phyloP scores from a whole-genome alignment of 2,329 filamentous ascomycete genomes.

The Hirsutella rhossiliensis region DNA sequence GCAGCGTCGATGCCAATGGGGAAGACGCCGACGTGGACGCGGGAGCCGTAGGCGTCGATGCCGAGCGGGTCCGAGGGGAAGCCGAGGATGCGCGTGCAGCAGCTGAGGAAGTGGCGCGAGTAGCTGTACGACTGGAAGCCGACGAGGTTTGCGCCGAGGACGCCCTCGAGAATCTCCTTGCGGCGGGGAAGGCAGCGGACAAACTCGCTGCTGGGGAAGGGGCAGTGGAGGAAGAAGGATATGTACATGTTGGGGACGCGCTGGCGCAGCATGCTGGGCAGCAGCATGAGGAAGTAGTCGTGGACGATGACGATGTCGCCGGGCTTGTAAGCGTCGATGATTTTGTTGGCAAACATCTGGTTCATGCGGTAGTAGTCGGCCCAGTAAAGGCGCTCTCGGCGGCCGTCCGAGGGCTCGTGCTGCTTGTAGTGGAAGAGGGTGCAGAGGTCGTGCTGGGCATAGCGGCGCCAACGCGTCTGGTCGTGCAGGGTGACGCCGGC shows the following conservation, averaged over 20 bases:
- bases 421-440: slow-evolving; percentile 94
- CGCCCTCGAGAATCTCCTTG: slow-evolving; percentile 82
- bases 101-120: slow-evolving; percentile 86
- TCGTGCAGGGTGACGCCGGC: slow-evolving; percentile 62
- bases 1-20: slow-evolving; percentile 90
- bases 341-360: slow-evolving; percentile 79
- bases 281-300: slow-evolving; percentile 84
- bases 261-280: slow-evolving; percentile 81
- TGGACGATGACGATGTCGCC: slow-evolving; percentile 89
- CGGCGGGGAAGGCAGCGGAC: slow-evolving; percentile 77
- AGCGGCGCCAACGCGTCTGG: slow-evolving; percentile 77
- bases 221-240: slow-evolving; percentile 86
- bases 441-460: slow-evolving; percentile 85
- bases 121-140: slow-evolving; percentile 96
- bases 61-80: slow-evolving; percentile 78
- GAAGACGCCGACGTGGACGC: slow-evolving; percentile 85
- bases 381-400: slow-evolving; percentile 73
- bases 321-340: slow-evolving; percentile 79
- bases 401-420: slow-evolving; percentile 77
- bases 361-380: slow-evolving; percentile 90
- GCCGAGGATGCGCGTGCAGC: slow-evolving; percentile 82
- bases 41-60: slow-evolving; percentile 78
- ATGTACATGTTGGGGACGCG: slow-evolving; percentile 82
- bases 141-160: slow-evolving; percentile 83
- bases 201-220: slow-evolving; percentile 94